Evolutionary conservation across 768 basidiomycete species (phyloP).

Genomic region (Piloderma croceum): DNA sequence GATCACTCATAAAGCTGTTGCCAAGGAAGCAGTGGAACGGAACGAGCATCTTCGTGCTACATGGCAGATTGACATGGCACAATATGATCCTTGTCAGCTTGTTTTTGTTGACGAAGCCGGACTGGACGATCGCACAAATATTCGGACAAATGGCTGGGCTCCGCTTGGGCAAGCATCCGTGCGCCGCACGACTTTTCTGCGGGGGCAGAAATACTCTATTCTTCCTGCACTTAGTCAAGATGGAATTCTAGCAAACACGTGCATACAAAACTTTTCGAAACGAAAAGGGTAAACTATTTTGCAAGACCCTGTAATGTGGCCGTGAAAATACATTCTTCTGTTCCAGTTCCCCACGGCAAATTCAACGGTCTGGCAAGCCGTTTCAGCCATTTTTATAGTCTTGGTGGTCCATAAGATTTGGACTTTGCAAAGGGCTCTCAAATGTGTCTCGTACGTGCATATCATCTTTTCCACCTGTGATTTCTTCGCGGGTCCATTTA

Average conservation of each 20-base stretch:
- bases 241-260: conserved; percentile 23
- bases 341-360: no score
- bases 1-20: conserved; percentile 21
- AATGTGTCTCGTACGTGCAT: no score
- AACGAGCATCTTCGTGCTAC: conserved; percentile 23
- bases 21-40: conserved; percentile 20
- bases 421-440: no score
- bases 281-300: no score
- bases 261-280: no score
- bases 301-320: no score
- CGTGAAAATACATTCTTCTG: no score
- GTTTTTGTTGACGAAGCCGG: conserved; percentile 25
- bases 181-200: conserved; percentile 17
- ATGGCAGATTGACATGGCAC: conserved; percentile 20
- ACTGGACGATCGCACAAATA: conserved; percentile 22
- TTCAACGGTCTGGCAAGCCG: no score
- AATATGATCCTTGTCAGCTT: conserved; percentile 17
- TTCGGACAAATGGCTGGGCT: conserved; percentile 18
- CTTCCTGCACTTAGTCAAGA: conserved; percentile 24
- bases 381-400: no score
- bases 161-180: conserved; percentile 20
- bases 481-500: no score
- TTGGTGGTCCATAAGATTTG: no score
- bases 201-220: conserved; percentile 23
- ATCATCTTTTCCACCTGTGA: no score